Evolutionary conservation across 495 filamentous ascomycete genomes (phyloP).

Genomic region (Penicilliopsis zonata): DNA sequence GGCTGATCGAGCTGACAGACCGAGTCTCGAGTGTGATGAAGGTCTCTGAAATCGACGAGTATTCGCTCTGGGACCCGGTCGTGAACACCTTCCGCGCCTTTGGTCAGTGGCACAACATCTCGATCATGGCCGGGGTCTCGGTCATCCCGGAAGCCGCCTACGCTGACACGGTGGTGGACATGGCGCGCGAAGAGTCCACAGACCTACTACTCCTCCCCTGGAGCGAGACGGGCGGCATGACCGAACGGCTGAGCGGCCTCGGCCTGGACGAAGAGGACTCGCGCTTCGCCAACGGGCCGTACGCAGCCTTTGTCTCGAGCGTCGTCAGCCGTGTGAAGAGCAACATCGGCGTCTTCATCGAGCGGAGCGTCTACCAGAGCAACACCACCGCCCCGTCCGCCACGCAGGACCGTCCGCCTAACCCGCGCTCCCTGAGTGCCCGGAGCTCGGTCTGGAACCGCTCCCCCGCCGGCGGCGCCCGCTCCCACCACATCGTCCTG

Average conservation of each 20-base stretch:
- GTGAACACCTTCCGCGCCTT: conserved; percentile 88
- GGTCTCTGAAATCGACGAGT: conserved; percentile 71
- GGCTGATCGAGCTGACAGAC: conserved; percentile 80
- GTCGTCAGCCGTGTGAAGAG: conserved; percentile 48
- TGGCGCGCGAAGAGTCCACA: conserved; percentile 53
- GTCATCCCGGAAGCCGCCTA: conserved; percentile 68
- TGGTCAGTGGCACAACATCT: conserved; percentile 71
- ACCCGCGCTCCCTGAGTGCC: conserved; percentile 39
- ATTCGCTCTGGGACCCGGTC: conserved; percentile 68
- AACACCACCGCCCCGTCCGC: conserved; percentile 4
- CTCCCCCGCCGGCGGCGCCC: conserved; percentile 26
- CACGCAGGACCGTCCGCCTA: conserved; percentile 30
- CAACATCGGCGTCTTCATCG: conserved; percentile 73
- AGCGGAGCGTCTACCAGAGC: conserved; percentile 54
- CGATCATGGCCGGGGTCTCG: conserved; percentile 67
- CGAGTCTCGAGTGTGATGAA: conserved; percentile 94
- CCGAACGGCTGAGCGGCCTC: conserved; percentile 37
- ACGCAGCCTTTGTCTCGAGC: conserved; percentile 55
- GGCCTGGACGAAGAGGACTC: conserved; percentile 12
- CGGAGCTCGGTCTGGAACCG: conserved; percentile 40
- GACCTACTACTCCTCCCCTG: conserved; percentile 86
- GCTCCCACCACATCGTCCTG: conserved; percentile 75
- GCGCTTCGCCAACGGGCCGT: conserved; percentile 28
- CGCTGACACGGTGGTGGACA: conserved; percentile 58
- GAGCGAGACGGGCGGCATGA: conserved; percentile 69